Percentiles rank a stretch among this genome's conserved stretches.
Evolutionary conservation across 306 rosid genomes (phyloP).

Genomic region (Casuarina glauca): DNA sequence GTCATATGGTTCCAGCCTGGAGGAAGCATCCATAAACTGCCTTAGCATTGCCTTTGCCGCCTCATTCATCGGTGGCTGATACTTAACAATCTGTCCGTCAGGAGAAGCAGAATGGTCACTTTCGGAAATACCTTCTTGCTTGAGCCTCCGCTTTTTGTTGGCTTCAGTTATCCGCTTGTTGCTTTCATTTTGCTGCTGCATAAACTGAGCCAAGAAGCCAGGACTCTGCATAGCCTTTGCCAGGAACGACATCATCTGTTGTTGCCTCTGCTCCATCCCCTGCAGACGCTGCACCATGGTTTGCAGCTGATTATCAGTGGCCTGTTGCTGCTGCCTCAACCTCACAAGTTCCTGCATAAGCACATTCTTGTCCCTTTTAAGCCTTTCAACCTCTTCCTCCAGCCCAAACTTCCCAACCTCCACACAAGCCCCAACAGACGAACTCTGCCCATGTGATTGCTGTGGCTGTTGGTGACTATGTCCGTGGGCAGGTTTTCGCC

Average conservation of each 20-base stretch:
- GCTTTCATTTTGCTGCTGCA: conserved; percentile 90
- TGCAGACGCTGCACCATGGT: conserved; percentile 92
- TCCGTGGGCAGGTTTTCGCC: conserved; percentile 93
- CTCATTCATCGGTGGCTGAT: conserved; percentile 75
- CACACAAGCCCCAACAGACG: conserved; percentile 86
- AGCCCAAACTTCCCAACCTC: conserved; percentile 99
- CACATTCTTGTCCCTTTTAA: conserved; percentile 95
- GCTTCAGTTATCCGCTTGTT: conserved; percentile 72
- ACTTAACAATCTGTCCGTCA: conserved; percentile 88
- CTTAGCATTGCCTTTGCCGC: conserved; percentile 78
- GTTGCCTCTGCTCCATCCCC: conserved; percentile 98
- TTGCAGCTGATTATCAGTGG: conserved; percentile 91
- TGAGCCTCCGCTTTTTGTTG: conserved; percentile 86
- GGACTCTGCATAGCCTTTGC: conserved; percentile 99
- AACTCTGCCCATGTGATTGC: conserved; percentile 70
- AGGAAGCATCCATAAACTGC: conserved; percentile 65
- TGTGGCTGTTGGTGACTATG: conserved; percentile 65
- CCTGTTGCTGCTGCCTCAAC: conserved; percentile 97
- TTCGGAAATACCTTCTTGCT: conserved; percentile 69
- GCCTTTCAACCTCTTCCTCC: conserved; percentile 96
- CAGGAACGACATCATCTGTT: conserved; percentile 97
- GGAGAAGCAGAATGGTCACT: conserved; percentile 45
- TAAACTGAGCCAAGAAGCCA: conserved; percentile 90
- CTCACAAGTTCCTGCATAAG: conserved; percentile 98
- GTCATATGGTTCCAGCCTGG: conserved; percentile 55